Conservation (phyloP, 306 rosid species). For the Mimosa bimucronata region DNA sequence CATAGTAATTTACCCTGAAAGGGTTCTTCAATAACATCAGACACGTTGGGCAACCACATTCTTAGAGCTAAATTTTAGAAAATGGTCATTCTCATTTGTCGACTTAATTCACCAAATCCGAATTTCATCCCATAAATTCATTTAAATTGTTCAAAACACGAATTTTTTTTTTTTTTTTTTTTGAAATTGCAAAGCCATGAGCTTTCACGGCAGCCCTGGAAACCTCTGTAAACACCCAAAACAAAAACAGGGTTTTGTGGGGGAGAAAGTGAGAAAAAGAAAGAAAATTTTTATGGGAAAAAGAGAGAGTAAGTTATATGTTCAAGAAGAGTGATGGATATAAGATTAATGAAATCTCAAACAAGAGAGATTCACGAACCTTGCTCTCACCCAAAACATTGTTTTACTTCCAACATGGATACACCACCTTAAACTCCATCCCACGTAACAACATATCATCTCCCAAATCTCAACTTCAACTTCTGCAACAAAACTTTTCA, state of each 20-base stretch:
- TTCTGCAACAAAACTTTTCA: background rate
- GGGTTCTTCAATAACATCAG: background rate
- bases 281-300: background rate
- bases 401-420: conserved; percentile 27
- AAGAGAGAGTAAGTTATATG: background rate
- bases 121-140: background rate
- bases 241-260: background rate
- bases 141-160: too few species aligned
- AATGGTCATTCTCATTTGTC: background rate
- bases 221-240: too few species aligned
- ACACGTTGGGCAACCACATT: background rate
- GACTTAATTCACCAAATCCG: background rate
- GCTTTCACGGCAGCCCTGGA: too few species aligned
- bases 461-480: conserved; percentile 14
- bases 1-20: background rate
- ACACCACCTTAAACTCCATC: conserved; percentile 20
- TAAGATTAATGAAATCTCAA: background rate
- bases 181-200: too few species aligned
- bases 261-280: background rate
- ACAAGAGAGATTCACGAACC: background rate
- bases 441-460: background rate
- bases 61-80: background rate
- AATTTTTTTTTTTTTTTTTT: too few species aligned
- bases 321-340: background rate
- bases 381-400: background rate